These are phyloP conservation scores for Volvariella volvacea DNA, from an alignment of 1,284 basidiomycete genomes.

Conservation along the genomic window DNA sequence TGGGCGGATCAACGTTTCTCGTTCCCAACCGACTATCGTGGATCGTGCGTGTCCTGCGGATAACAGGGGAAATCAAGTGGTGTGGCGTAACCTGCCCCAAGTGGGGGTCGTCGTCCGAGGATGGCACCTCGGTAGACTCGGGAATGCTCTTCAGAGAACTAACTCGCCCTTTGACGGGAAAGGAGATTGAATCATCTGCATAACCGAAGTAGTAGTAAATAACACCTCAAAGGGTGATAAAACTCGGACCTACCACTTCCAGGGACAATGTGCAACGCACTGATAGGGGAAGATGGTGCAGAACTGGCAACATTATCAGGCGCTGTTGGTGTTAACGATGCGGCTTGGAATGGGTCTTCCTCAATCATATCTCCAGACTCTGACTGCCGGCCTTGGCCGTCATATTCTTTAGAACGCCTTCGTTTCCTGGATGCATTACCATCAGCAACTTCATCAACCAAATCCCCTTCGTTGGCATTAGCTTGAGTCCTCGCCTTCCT, in stretches of 20 bases:
- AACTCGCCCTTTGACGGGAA: not conserved
- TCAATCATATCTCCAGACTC: not conserved
- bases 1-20: conserved; percentile 25
- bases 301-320: not conserved
- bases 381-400: not conserved
- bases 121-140: conserved; percentile 19
- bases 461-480: conserved; percentile 6
- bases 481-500: not conserved
- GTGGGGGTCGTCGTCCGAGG: conserved; percentile 57
- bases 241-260: not conserved
- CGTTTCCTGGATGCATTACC: conserved; percentile 9
- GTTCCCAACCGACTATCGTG: conserved; percentile 19
- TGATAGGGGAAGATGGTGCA: no score
- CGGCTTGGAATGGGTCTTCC: not conserved
- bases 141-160: conserved; percentile 2
- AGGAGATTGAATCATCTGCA: conserved; percentile 1
- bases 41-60: conserved; percentile 2
- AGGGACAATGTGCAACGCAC: not conserved
- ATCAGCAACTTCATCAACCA: not conserved
- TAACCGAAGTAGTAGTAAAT: not conserved
- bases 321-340: not conserved
- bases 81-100: conserved; percentile 63
- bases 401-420: conserved; percentile 5
- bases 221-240: no score
- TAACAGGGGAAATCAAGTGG: conserved; percentile 52